These are phyloP conservation scores for Rhododendron ovatum DNA, from an alignment of 148 eudicot species.

Conservation along the genomic window DNA sequence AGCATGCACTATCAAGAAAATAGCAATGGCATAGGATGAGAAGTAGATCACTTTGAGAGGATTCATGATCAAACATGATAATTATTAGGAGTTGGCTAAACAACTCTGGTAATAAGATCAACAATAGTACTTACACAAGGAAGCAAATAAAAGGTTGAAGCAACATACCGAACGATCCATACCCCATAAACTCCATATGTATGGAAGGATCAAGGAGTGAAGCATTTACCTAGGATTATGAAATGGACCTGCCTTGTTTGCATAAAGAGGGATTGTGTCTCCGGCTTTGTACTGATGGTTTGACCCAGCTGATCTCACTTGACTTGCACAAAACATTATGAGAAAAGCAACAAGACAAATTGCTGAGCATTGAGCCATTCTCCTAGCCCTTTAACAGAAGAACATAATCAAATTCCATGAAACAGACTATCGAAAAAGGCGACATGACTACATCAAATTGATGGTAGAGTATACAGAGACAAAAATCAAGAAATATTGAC, in stretches of 20 bases:
- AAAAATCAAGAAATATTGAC: background rate
- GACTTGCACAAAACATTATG: background rate
- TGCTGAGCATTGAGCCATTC: background rate
- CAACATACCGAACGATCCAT: background rate
- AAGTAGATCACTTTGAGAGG: background rate
- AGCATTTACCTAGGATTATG: constrained; percentile 29
- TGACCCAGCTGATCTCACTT: constrained; percentile 9
- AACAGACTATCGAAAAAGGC: background rate
- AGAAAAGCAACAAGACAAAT: background rate
- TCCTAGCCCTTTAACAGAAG: constrained; percentile 1
- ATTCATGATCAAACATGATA: background rate
- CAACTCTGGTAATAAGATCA: background rate
- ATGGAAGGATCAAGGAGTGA: background rate
- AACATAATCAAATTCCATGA: background rate
- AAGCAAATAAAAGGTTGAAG: background rate
- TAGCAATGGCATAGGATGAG: background rate
- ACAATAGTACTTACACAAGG: background rate
- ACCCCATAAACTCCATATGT: background rate
- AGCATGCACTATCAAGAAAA: background rate
- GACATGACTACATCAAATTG: background rate
- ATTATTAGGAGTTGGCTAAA: background rate
- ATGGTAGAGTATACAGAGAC: background rate
- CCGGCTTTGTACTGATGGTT: constrained; percentile 25
- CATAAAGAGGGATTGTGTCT: constrained; percentile 36
- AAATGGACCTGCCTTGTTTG: constrained; percentile 36